Percentiles rank a stretch among this genome's conserved stretches.
These are phyloP conservation scores for Nitzschia inconspicua DNA, from an alignment of 108 stramenopile species.

Conservation along the genomic window DNA sequence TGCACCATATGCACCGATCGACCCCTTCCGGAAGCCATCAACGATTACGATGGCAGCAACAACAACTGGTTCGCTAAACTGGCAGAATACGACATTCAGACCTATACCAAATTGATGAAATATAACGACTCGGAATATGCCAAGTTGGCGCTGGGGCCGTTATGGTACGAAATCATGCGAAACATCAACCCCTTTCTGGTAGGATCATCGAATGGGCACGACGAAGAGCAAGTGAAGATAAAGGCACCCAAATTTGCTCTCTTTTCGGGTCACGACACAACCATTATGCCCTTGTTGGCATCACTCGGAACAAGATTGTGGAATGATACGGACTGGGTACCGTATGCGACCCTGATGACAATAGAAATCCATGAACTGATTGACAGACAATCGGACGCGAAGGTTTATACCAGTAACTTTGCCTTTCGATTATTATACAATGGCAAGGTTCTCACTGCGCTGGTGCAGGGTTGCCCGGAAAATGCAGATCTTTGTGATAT, in stretches of 20 bases:
- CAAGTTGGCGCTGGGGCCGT: constrained; percentile 67
- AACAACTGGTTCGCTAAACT: constrained; percentile 5
- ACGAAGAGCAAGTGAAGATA: constrained; percentile 3
- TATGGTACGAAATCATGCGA: constrained; percentile 67
- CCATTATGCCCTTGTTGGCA: constrained; percentile 79
- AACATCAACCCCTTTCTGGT: constrained; percentile 43
- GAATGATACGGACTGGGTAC: constrained; percentile 66
- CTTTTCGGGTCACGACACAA: constrained; percentile 85
- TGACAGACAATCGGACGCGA: constrained; percentile 16
- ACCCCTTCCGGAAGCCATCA: constrained; percentile 49
- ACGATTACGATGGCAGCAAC: constrained; percentile 49
- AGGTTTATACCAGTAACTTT: constrained; percentile 29
- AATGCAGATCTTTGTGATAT: constrained; percentile 64
- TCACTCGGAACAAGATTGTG: constrained; percentile 61
- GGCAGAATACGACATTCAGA: constrained; percentile 10
- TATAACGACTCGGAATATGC: constrained; percentile 45
- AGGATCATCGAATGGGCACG: not conserved
- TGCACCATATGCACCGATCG: constrained; percentile 86
- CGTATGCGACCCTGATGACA: constrained; percentile 77
- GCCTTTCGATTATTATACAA: constrained; percentile 81
- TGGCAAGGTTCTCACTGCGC: constrained; percentile 58
- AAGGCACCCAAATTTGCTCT: constrained; percentile 44
- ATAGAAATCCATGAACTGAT: constrained; percentile 57
- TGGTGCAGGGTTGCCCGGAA: constrained; percentile 47
- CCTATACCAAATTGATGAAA: constrained; percentile 20